Conservation (phyloP, 441 rosid species). For the Adansonia gregorii region DNA sequence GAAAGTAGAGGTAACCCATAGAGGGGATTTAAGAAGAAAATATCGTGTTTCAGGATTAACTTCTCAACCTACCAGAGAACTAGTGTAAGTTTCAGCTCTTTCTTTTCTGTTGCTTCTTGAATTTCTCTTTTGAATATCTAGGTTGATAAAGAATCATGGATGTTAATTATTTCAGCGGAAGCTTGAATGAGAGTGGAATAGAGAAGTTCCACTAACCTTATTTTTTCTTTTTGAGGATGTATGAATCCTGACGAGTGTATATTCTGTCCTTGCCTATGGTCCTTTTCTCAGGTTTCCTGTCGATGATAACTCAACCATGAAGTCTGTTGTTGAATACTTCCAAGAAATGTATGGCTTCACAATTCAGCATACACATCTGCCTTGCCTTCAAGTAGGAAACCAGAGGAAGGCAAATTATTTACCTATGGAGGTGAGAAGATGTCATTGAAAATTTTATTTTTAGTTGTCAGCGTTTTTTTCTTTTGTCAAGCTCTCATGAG, state of each 20-base stretch:
- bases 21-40: conserved; percentile 86
- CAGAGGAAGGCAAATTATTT: conserved; percentile 95
- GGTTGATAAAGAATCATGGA: neutral
- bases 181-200: conserved; percentile 2
- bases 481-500: conserved; percentile 1
- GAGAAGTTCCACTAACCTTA: neutral
- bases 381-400: conserved; percentile 98
- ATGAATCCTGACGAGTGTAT: conserved; percentile 22
- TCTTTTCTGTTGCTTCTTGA: conserved; percentile 6
- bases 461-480: neutral
- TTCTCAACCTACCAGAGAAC: conserved; percentile 96
- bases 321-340: conserved; percentile 94
- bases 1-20: conserved; percentile 95
- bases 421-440: conserved; percentile 86
- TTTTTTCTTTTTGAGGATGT: neutral
- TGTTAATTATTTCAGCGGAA: neutral
- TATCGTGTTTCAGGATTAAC: conserved; percentile 98
- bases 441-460: neutral
- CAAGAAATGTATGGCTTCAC: conserved; percentile 99
- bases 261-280: neutral
- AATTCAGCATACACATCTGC: conserved; percentile 86
- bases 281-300: conserved; percentile 75
- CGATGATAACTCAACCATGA: conserved; percentile 92
- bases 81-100: conserved; percentile 56
- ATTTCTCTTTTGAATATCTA: conserved; percentile 3